A percentile compares a stretch with the other conserved stretches of the same genome.
Conservation (phyloP, 495 filamentous ascomycete genomes). For the Penicillium malachiteum region DNA sequence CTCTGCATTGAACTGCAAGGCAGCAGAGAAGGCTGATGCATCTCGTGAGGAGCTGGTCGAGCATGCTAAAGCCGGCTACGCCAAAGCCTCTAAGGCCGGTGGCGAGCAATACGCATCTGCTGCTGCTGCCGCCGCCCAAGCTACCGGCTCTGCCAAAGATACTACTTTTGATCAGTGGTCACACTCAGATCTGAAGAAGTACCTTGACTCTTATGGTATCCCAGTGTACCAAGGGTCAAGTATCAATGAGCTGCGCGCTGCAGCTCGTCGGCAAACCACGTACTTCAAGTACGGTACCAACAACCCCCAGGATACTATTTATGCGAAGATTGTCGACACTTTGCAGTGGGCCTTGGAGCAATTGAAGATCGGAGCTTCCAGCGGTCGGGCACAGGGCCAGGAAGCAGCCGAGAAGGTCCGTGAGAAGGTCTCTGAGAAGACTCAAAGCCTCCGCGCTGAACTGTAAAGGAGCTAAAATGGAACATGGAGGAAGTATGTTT, state of each 20-base stretch:
- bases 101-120: slow-evolving; percentile 69
- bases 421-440: slow-evolving; percentile 32
- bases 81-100: slow-evolving; percentile 66
- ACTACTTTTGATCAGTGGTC: slow-evolving; percentile 78
- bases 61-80: slow-evolving; percentile 69
- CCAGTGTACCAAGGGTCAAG: slow-evolving; percentile 68
- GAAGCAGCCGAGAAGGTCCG: slow-evolving; percentile 49
- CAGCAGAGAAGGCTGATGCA: slow-evolving; percentile 59
- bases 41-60: slow-evolving; percentile 71
- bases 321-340: slow-evolving; percentile 59
- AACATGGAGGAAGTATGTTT: neutral
- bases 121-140: slow-evolving; percentile 68
- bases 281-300: slow-evolving; percentile 79
- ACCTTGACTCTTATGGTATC: slow-evolving; percentile 79
- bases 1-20: slow-evolving; percentile 65
- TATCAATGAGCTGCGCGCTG: slow-evolving; percentile 61
- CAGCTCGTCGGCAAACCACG: slow-evolving; percentile 68
- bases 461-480: slow-evolving; percentile 22
- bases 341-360: slow-evolving; percentile 61
- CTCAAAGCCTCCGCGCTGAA: slow-evolving; percentile 32
- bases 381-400: slow-evolving; percentile 57
- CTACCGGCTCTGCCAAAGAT: slow-evolving; percentile 68
- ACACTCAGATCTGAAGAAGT: slow-evolving; percentile 74
- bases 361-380: slow-evolving; percentile 61
- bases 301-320: slow-evolving; percentile 61